Base-by-base conservation (phyloP, 2,329 filamentous ascomycete genomes). In the Diaporthe vexans region DNA sequence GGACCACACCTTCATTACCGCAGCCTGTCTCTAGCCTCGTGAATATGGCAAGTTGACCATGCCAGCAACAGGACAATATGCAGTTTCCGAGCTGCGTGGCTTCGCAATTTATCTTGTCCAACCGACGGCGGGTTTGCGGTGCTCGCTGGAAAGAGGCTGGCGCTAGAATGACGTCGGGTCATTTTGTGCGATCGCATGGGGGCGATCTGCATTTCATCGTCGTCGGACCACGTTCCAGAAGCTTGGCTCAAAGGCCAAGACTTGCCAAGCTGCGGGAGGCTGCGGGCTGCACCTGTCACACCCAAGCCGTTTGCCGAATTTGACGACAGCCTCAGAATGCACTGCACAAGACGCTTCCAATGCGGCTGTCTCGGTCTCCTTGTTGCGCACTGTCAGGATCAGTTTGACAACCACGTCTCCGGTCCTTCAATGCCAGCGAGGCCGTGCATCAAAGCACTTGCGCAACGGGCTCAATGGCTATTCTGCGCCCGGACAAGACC, bases 211-310 rank as follows among this genome's bases (percentile, higher is more conserved):
- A 43, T 46, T 33, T 43, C 70, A 40, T 63, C 69, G 59, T 63
- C 48, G 70, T 40, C 69, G 70, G 51, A 48, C 37, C 71, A 37
- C 19, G 58, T 74, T 72, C 58, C 57, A 74, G 29, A 74, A 74
- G 73, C 73, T 74, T 74, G 73, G 68, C 68, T 33, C 33, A 17
- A 51, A 10, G 51, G 56, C 48, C 59, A 72, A 72, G 70, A 63
- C 70, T 72, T 63, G 70, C 70, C 70, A 72, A 72, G 70, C 51
- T 63, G 57, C 70, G 70, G 70, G 70, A 63, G 21, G 57, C 56
- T 61, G 56, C 69, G 21, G 69, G 26, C 56, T 61, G 56, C 52
- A 46, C 70, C 70, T 72, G 70, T 72, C 57, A 29, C 48, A 52
- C 26, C 26, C 24, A 24, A 46, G 67, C 40, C 37, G 43, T 54